Base-by-base conservation (phyloP, 164 flowering plant species). In the Vitis rupestris region DNA sequence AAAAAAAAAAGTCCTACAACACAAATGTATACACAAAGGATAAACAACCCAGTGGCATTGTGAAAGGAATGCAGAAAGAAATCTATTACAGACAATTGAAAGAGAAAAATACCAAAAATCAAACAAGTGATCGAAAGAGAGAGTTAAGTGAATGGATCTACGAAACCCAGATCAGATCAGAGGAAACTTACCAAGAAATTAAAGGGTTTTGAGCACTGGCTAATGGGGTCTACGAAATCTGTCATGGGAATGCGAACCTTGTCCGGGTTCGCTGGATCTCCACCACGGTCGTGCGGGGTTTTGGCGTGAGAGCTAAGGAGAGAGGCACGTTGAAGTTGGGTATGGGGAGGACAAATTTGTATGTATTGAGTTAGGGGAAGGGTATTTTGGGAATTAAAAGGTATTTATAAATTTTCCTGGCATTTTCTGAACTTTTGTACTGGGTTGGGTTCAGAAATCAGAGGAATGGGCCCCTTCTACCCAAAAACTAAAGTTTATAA, bases 251-350 rank as follows among this genome's bases (percentile, higher is more conserved):
- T 67, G 57, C 61, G 17, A 61, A 54, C 62, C 49, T 50, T 27
- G 11, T 44, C 12, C 44, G 58, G 67, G 67, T 63, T 64, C 54
- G 54, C 62, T 49, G 73, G 62, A 70, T 70, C 73, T 63, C 61
- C 52, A 8, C 4, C 66, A 11, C 14, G 51, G 69, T 8, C 2
- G 30, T 54, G 30, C 60, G 69, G 63, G 2, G 27, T 23, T 16
- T 66, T 61, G n/a, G 61, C 61, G 65, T 72, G 63, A 50, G 23
- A 29, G 17, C 59, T 31, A 68, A 57, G 64, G 31, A 59, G 50
- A 53, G 65, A 12, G 52, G 27, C 19, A 16, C 27, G 27, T 23
- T 23, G 27, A 48, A 12, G 47, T 23, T 11, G 50, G 51, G 37
- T n/a, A 37, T 8, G 9, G 12, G 9, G 1, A 14, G 68, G 68